phyloP scores from a whole-genome alignment of 2,329 filamentous ascomycete species.

The Fusarium sp. region DNA sequence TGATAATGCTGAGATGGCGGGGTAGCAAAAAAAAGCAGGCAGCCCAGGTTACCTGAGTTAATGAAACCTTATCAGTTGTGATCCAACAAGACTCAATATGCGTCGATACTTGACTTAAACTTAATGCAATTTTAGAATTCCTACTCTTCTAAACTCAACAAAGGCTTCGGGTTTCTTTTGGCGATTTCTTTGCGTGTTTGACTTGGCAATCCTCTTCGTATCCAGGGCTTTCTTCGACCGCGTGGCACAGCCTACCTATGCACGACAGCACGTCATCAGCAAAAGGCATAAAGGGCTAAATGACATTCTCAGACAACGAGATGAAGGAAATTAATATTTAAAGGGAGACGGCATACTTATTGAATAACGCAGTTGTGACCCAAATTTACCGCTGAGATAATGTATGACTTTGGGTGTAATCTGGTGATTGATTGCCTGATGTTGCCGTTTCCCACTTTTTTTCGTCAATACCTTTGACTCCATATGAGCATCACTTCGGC shows the following conservation, averaged over 20 bases:
- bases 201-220: not conserved
- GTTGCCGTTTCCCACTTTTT: not conserved
- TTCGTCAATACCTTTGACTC: not conserved
- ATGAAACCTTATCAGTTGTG: not conserved
- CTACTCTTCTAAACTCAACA: not conserved
- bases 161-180: not conserved
- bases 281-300: not conserved
- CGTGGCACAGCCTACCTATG: not conserved
- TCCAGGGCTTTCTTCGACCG: not conserved
- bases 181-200: too few species aligned
- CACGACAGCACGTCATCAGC: slow-evolving; percentile 24
- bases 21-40: slow-evolving; percentile 20
- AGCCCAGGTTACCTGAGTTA: not conserved
- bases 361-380: too few species aligned
- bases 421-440: not conserved
- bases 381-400: not conserved
- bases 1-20: slow-evolving; percentile 4
- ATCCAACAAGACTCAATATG: not conserved
- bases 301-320: slow-evolving; percentile 5
- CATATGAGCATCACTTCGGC: not conserved
- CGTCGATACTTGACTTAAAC: not conserved
- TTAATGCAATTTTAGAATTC: not conserved
- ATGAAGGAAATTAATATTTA: not conserved
- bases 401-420: not conserved
- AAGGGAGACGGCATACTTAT: too few species aligned